Percentiles rank a stretch among this genome's conserved stretches.
These are phyloP conservation scores for Candida corydali DNA, from an alignment of 805 yeast genomes.

Conservation along the genomic window DNA sequence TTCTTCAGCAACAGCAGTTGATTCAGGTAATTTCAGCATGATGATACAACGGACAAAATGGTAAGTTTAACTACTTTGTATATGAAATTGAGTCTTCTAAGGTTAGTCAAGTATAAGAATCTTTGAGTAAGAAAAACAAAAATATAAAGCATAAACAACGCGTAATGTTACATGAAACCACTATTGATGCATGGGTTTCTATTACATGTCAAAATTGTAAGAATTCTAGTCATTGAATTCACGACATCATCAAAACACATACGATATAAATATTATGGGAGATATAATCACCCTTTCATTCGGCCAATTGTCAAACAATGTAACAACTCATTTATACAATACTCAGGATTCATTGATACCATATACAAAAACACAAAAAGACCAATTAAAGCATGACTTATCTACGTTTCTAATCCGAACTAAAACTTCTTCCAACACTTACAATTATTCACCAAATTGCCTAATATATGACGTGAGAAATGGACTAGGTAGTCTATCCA, in stretches of 20 bases:
- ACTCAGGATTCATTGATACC: slow-evolving; percentile 67
- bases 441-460: slow-evolving; percentile 70
- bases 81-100: no score
- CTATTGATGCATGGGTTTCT: background rate
- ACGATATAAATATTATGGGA: no score
- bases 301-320: slow-evolving; percentile 71
- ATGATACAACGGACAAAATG: no score
- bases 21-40: no score
- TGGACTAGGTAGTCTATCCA: slow-evolving; percentile 69
- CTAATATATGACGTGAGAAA: slow-evolving; percentile 75
- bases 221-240: no score
- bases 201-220: no score
- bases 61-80: no score
- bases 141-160: no score
- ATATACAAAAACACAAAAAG: slow-evolving; percentile 32
- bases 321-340: slow-evolving; percentile 79
- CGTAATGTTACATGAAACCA: background rate
- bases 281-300: slow-evolving; percentile 71
- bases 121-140: background rate
- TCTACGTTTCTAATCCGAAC: slow-evolving; percentile 31
- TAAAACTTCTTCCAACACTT: slow-evolving; percentile 8
- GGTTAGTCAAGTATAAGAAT: background rate
- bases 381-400: slow-evolving; percentile 46
- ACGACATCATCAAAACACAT: no score
- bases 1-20: background rate